These are phyloP conservation scores for Eucalyptus caleyi DNA, from an alignment of 345 rosid genomes.

Conservation along the genomic window DNA sequence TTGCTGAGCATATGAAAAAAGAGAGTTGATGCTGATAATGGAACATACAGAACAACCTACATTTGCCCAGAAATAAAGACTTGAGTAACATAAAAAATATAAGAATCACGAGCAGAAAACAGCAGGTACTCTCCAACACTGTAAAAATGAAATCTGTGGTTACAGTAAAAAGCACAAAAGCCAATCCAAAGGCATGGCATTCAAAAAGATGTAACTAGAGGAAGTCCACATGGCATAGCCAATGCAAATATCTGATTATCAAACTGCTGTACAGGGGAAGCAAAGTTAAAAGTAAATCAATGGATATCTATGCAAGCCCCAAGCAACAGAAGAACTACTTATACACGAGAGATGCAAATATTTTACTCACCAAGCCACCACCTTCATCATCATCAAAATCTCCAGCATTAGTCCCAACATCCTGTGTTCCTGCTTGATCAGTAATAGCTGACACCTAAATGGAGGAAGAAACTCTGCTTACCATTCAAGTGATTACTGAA, in stretches of 20 bases:
- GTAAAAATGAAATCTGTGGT: not conserved
- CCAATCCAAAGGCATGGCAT: not conserved
- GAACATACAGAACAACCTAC: not conserved
- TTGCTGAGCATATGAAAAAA: not conserved
- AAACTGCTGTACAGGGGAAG: not conserved
- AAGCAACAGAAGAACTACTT: not conserved
- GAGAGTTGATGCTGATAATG: not conserved
- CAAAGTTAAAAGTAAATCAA: not conserved
- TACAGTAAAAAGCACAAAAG: not conserved
- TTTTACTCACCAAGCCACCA: conserved; percentile 78
- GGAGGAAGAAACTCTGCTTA: not conserved
- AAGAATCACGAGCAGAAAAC: not conserved
- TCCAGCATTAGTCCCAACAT: conserved; percentile 47
- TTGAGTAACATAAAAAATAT: not conserved
- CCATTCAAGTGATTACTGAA: not conserved
- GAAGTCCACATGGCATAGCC: not conserved
- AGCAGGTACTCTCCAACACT: not conserved
- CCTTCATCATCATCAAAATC: conserved; percentile 99
- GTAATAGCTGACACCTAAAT: conserved; percentile 86
- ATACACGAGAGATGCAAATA: not conserved
- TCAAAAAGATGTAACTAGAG: not conserved
- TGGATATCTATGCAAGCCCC: not conserved
- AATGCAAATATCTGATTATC: not conserved
- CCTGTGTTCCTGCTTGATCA: conserved; percentile 63
- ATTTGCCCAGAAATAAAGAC: not conserved